Percentiles rank a stretch among this genome's conserved stretches.
Evolutionary conservation across 352 stramenopile species (phyloP).

Genomic region (Phytophthora pini): DNA sequence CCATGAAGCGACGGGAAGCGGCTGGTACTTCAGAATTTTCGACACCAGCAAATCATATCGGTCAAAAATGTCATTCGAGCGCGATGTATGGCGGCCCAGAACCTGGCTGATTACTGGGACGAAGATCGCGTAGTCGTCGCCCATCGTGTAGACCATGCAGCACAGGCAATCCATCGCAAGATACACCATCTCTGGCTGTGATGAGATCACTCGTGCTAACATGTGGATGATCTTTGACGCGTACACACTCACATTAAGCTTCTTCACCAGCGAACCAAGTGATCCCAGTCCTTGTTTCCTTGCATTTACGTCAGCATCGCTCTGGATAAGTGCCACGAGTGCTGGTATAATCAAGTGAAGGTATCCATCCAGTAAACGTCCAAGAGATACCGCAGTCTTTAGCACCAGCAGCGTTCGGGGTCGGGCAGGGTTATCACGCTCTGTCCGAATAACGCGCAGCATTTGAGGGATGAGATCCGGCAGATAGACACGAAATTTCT

Average conservation of each 20-base stretch:
- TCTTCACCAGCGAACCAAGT: constrained; percentile 87
- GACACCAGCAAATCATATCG: constrained; percentile 88
- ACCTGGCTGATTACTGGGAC: constrained; percentile 88
- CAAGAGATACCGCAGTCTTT: constrained; percentile 81
- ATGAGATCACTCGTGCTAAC: constrained; percentile 83
- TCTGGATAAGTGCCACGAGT: constrained; percentile 85
- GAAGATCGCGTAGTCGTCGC: constrained; percentile 90
- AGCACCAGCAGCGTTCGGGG: constrained; percentile 81
- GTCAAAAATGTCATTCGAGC: constrained; percentile 87
- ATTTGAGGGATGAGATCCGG: constrained; percentile 89
- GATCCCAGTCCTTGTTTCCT: constrained; percentile 84
- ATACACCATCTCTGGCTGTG: constrained; percentile 85
- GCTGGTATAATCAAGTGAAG: constrained; percentile 87
- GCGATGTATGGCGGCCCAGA: constrained; percentile 69
- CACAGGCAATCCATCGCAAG: constrained; percentile 89
- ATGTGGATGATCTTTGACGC: constrained; percentile 92
- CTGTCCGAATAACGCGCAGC: constrained; percentile 84
- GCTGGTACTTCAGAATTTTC: constrained; percentile 90
- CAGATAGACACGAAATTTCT: constrained; percentile 91
- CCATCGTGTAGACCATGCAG: constrained; percentile 91
- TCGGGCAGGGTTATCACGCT: constrained; percentile 70
- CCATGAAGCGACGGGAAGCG: constrained; percentile 83
- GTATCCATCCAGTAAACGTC: constrained; percentile 81
- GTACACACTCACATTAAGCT: constrained; percentile 89
- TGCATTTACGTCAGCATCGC: constrained; percentile 81